These are phyloP conservation scores for Zygosaccharomyces sapae DNA, from an alignment of 1,139 yeast genomes.

Conservation along the genomic window DNA sequence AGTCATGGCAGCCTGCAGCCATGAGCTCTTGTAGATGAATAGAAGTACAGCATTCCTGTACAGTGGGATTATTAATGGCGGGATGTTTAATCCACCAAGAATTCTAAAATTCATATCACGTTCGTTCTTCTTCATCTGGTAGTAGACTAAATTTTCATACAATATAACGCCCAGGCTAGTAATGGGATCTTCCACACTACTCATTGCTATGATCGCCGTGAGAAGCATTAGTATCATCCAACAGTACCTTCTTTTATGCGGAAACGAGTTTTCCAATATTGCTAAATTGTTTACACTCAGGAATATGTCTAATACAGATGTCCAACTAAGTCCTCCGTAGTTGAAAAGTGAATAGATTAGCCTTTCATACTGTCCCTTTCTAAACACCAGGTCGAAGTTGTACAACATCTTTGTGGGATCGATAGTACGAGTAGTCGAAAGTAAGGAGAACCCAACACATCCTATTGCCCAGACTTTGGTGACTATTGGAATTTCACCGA, in stretches of 20 bases:
- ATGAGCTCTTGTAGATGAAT: constrained; percentile 18
- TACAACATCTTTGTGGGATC: constrained; percentile 26
- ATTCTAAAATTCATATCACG: constrained; percentile 19
- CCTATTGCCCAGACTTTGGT: constrained; percentile 33
- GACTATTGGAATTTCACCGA: constrained; percentile 30
- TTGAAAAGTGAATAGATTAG: constrained; percentile 30
- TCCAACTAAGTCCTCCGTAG: constrained; percentile 27
- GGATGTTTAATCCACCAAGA: constrained; percentile 23
- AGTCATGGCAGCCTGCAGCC: constrained; percentile 25
- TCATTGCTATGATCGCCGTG: constrained; percentile 20
- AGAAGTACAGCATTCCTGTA: constrained; percentile 24
- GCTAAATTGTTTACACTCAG: constrained; percentile 26
- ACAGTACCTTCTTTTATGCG: constrained; percentile 24
- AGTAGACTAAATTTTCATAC: constrained; percentile 31
- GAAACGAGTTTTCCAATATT: constrained; percentile 27
- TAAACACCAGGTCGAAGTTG: constrained; percentile 31
- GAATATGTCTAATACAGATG: constrained; percentile 24
- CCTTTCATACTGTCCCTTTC: constrained; percentile 30
- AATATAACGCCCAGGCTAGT: constrained; percentile 27
- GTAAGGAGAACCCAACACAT: constrained; percentile 25
- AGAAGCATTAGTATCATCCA: constrained; percentile 26
- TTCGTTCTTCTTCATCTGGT: constrained; percentile 25
- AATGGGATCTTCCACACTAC: constrained; percentile 26
- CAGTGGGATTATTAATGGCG: constrained; percentile 24
- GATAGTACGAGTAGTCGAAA: constrained; percentile 24